Conservation (phyloP, 495 filamentous ascomycete genomes). For the Aspergillus avenaceus region DNA sequence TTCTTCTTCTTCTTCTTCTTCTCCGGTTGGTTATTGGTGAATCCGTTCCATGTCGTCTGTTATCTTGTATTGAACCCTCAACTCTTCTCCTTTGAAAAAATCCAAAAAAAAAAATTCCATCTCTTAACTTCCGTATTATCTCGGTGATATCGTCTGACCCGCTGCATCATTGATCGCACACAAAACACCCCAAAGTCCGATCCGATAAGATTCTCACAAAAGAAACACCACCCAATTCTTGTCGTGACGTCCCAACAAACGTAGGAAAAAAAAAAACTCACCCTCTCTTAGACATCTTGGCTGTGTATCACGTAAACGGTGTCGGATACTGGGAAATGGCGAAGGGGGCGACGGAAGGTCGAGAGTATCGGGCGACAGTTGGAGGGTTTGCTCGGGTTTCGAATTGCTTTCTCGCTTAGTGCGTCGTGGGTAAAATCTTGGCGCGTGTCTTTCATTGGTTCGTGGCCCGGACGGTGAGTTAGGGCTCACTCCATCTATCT, state of each 20-base stretch:
- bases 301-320: constrained; percentile 41
- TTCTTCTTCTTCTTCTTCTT: no score
- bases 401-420: constrained; percentile 47
- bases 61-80: no score
- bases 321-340: constrained; percentile 40
- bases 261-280: constrained; percentile 27
- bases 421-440: constrained; percentile 45
- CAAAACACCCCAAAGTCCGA: no score
- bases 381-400: constrained; percentile 17
- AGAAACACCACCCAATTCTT: no score
- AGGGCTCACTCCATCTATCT: constrained; percentile 20
- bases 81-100: constrained; percentile 9
- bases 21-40: no score
- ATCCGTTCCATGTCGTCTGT: background rate
- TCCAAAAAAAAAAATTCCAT: no score
- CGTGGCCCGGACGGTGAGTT: constrained; percentile 27
- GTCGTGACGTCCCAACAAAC: no score
- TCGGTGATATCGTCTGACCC: no score
- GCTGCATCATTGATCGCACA: no score
- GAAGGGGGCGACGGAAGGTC: constrained; percentile 31
- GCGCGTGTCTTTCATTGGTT: constrained; percentile 26
- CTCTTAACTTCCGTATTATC: no score
- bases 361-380: constrained; percentile 19
- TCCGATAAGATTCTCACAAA: no score
- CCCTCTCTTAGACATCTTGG: constrained; percentile 57